phyloP scores from a whole-genome alignment of 2,329 filamentous ascomycete species.

The Aureobasidium sp. region DNA sequence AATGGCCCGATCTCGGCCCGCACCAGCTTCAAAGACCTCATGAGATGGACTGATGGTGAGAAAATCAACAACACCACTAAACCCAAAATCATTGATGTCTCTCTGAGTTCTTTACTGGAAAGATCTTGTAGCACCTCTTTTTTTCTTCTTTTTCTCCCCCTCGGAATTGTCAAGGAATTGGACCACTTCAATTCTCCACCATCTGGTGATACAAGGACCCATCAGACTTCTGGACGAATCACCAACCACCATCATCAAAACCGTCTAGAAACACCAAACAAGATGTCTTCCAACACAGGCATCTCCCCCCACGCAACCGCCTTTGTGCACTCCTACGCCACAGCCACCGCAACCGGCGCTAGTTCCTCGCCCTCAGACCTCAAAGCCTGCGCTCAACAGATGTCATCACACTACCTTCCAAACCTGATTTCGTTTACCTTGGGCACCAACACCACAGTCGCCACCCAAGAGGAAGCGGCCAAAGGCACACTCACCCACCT shows the following conservation, averaged over 20 bases:
- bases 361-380: neutral
- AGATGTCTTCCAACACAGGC: neutral
- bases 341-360: neutral
- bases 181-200: too few relatives aligned
- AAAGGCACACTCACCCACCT: slow-evolving; percentile 7
- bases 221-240: too few relatives aligned
- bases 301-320: neutral
- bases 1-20: too few relatives aligned
- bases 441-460: neutral
- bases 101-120: too few relatives aligned
- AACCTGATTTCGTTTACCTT: slow-evolving; percentile 5
- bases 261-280: neutral
- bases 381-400: slow-evolving; percentile 22
- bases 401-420: slow-evolving; percentile 12
- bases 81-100: too few relatives aligned
- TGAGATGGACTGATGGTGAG: too few relatives aligned
- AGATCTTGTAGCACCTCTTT: too few relatives aligned
- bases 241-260: neutral
- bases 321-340: neutral
- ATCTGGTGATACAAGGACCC: too few relatives aligned
- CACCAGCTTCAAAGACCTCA: too few relatives aligned
- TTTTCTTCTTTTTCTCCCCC: too few relatives aligned
- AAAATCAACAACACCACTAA: too few relatives aligned
- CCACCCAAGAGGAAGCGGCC: neutral
- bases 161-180: too few relatives aligned